phyloP scores from a whole-genome alignment of 2,329 filamentous ascomycete genomes.

The Xylariaceae sp. region DNA sequence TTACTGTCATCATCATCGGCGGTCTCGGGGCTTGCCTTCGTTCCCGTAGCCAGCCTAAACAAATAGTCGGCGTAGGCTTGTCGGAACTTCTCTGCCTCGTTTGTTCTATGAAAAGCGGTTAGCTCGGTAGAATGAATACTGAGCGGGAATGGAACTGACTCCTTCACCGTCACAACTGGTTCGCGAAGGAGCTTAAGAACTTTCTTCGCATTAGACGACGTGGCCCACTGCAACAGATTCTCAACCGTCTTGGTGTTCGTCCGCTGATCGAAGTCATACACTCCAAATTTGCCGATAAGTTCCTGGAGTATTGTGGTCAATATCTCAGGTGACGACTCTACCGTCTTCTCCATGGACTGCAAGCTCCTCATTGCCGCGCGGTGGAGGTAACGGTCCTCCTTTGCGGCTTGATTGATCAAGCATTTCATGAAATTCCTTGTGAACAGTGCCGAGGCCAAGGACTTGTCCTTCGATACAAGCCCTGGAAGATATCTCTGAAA shows the following conservation, averaged over 20 bases:
- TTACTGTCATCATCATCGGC: conserved; percentile 23
- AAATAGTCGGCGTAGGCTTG: conserved; percentile 48
- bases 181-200: conserved; percentile 41
- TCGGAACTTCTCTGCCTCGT: conserved; percentile 34
- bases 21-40: conserved; percentile 21
- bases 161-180: conserved; percentile 30
- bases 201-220: conserved; percentile 45
- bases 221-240: conserved; percentile 56
- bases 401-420: conserved; percentile 73
- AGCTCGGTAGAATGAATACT: no score
- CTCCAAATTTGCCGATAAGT: conserved; percentile 62
- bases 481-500: conserved; percentile 66
- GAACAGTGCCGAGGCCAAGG: conserved; percentile 56
- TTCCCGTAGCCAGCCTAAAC: conserved; percentile 40
- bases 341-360: conserved; percentile 60
- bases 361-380: conserved; percentile 69
- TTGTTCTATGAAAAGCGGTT: no score
- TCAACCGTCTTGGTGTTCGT: conserved; percentile 84
- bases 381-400: conserved; percentile 71
- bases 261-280: conserved; percentile 74
- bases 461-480: conserved; percentile 35
- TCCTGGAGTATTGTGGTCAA: conserved; percentile 55
- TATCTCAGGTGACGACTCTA: conserved; percentile 52
- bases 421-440: conserved; percentile 76
- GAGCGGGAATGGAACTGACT: conserved; percentile 19